phyloP scores from a whole-genome alignment of 495 filamentous ascomycete genomes.

The Amphirosellinia nigrospora region DNA sequence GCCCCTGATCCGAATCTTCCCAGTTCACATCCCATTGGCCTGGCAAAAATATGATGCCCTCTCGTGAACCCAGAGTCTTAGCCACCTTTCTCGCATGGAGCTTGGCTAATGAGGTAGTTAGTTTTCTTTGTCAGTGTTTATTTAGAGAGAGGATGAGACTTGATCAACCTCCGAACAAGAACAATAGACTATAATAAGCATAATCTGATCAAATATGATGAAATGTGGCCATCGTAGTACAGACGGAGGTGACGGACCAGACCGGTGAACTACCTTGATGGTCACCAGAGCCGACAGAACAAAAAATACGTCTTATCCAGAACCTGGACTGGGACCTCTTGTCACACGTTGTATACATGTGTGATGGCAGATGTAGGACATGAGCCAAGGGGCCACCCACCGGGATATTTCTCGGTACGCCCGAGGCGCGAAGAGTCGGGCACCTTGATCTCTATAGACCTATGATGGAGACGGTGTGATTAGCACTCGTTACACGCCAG shows the following conservation, averaged over 20 bases:
- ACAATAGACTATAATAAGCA: background rate
- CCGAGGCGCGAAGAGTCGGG: conserved; percentile 28
- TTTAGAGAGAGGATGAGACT: conserved; percentile 15
- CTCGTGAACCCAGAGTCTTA: conserved; percentile 62
- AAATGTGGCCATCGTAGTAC: background rate
- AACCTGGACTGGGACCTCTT: background rate
- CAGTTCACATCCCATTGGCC: conserved; percentile 55
- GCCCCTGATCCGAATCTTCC: conserved; percentile 66
- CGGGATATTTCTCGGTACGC: conserved; percentile 47
- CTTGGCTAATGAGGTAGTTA: conserved; percentile 63
- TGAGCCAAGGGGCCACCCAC: conserved; percentile 37
- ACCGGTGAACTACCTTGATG: background rate
- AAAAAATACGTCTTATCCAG: background rate
- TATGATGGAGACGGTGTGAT: conserved; percentile 23
- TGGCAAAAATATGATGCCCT: conserved; percentile 69
- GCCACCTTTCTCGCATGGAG: conserved; percentile 78
- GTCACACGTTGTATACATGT: background rate
- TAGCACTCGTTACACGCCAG: conserved; percentile 3
- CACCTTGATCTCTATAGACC: conserved; percentile 39
- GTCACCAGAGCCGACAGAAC: background rate
- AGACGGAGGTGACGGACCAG: background rate
- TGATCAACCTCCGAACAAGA: background rate
- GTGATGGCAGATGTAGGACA: background rate
- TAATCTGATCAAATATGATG: background rate
- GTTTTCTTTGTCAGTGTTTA: conserved; percentile 7